These are phyloP conservation scores for Alisma plantagoaquatica DNA, from an alignment of 106 monocot species.

Conservation along the genomic window DNA sequence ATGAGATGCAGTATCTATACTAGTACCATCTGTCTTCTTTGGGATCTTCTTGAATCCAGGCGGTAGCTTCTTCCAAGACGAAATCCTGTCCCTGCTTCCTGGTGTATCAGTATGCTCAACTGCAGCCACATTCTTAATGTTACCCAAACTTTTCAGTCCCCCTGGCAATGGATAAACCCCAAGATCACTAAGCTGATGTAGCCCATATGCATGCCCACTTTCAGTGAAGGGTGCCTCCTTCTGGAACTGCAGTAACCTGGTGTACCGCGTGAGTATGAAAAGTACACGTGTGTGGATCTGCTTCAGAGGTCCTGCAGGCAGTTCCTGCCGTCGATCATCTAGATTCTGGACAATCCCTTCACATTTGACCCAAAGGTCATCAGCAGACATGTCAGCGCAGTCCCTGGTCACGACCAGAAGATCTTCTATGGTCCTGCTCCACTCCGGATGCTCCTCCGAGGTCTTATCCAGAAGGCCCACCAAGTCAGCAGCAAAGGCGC, in stretches of 20 bases:
- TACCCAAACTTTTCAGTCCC: constrained; percentile 1
- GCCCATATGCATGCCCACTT: constrained; percentile 46
- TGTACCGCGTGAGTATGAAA: constrained; percentile 91
- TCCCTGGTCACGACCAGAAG: constrained; percentile 52
- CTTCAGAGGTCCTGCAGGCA: constrained; percentile 67
- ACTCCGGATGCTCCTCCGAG: constrained; percentile 32
- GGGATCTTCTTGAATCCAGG: constrained; percentile 62
- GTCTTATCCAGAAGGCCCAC: constrained; percentile 50
- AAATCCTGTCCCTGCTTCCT: constrained; percentile 49
- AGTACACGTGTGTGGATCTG: constrained; percentile 84
- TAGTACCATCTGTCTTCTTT: constrained; percentile 17
- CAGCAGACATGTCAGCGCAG: constrained; percentile 66
- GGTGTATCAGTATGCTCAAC: constrained; percentile 19
- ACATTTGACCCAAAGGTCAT: constrained; percentile 77
- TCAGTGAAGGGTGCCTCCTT: constrained; percentile 41
- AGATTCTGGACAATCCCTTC: constrained; percentile 77
- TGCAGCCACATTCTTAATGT: background rate
- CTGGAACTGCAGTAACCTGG: constrained; percentile 76
- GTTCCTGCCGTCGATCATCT: constrained; percentile 76
- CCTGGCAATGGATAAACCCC: constrained; percentile 52
- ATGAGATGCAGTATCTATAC: too few relatives aligned
- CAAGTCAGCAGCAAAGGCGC: constrained; percentile 59
- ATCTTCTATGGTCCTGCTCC: constrained; percentile 63
- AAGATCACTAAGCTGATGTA: constrained; percentile 88
- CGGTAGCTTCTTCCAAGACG: constrained; percentile 96